A percentile compares a stretch with the other conserved stretches of the same genome.
These are phyloP conservation scores for Globisporangium okanoganense DNA, from an alignment of 352 stramenopile species.

Conservation along the genomic window DNA sequence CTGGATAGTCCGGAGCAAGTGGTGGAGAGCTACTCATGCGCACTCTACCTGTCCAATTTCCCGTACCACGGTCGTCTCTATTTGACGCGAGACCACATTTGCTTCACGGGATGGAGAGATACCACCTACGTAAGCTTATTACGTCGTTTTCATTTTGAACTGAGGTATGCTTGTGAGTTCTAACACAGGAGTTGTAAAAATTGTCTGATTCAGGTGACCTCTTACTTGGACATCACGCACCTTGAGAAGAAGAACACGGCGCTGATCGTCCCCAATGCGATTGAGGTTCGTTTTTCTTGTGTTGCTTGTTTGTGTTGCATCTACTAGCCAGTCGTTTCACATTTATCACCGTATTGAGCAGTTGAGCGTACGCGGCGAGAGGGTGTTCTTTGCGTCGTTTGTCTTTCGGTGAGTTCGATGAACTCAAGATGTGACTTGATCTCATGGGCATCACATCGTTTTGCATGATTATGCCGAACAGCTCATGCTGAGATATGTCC, in stretches of 20 bases:
- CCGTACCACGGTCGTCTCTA: conserved; percentile 79
- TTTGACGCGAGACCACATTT: conserved; percentile 67
- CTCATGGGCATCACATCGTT: not conserved
- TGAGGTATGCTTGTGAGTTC: not conserved
- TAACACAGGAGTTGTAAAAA: too few species aligned
- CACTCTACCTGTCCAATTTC: conserved; percentile 77
- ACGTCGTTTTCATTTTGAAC: not conserved
- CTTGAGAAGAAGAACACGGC: conserved; percentile 87
- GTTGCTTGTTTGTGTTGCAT: not conserved
- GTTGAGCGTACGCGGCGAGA: conserved; percentile 64
- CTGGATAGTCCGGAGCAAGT: conserved; percentile 70
- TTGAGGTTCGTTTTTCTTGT: conserved; percentile 45
- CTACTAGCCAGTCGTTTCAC: not conserved
- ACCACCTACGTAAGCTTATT: conserved; percentile 73
- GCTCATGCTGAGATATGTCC: conserved; percentile 4
- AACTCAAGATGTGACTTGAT: not conserved
- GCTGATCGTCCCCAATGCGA: conserved; percentile 81
- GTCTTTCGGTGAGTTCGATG: conserved; percentile 57
- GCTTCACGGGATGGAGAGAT: conserved; percentile 80
- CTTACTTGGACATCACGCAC: conserved; percentile 59
- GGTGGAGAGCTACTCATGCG: conserved; percentile 82
- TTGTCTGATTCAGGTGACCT: conserved; percentile 41
- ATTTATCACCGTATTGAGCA: conserved; percentile 23
- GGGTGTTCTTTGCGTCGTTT: conserved; percentile 81
- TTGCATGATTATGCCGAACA: not conserved